phyloP scores from a whole-genome alignment of 1,284 basidiomycete species.

The Gastroboletus turbinatus region DNA sequence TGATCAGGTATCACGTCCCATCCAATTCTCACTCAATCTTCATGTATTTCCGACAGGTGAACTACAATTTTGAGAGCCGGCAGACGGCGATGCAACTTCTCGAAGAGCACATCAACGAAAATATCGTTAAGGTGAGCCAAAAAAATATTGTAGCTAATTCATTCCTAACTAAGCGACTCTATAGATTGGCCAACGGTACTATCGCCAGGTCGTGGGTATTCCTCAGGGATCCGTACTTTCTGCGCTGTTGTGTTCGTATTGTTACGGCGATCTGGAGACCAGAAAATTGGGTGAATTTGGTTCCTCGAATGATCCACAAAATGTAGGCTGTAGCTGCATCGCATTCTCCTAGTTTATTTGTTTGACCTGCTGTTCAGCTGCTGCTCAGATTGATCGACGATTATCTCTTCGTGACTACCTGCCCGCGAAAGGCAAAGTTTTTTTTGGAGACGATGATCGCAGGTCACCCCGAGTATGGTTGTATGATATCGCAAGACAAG shows the following conservation, averaged over 20 bases:
- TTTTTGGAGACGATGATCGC: constrained; percentile 83
- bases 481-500: constrained; percentile 86
- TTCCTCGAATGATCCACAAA: constrained; percentile 58
- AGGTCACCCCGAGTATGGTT: constrained; percentile 92
- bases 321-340: constrained; percentile 42
- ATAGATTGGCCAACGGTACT: constrained; percentile 79
- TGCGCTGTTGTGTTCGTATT: constrained; percentile 87
- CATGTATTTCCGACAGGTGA: constrained; percentile 43
- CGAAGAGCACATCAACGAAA: constrained; percentile 87
- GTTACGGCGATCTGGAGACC: constrained; percentile 89
- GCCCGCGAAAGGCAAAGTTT: constrained; percentile 54
- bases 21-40: background rate
- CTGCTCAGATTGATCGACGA: constrained; percentile 91
- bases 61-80: constrained; percentile 57
- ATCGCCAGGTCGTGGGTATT: constrained; percentile 87
- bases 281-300: constrained; percentile 45
- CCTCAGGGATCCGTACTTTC: constrained; percentile 95
- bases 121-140: constrained; percentile 77
- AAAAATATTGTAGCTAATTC: background rate
- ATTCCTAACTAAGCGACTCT: background rate
- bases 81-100: constrained; percentile 72
- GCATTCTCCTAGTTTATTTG: background rate
- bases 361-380: constrained; percentile 45
- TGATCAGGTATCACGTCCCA: constrained; percentile 60
- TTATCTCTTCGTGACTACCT: constrained; percentile 86